Evolutionary conservation across 2,329 filamentous ascomycete species (phyloP), one percentile per base, ranked within the genome.

Genomic region (Podosphaera xanthii): DNA sequence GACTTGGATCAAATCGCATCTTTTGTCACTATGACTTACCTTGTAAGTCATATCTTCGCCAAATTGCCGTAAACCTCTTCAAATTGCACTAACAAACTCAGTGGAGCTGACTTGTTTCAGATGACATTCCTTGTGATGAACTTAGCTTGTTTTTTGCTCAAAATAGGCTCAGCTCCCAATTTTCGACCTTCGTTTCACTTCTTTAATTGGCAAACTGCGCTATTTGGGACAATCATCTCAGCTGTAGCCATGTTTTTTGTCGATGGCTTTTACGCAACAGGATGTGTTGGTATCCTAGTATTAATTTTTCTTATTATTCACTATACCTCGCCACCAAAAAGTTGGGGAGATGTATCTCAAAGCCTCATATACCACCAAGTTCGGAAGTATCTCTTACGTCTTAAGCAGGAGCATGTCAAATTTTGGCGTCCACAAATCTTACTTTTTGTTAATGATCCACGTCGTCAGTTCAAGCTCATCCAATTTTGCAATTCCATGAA

Each of bases 51-150:
- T 22, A 22, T 22, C 22, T 22, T 22, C 22, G 22, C 22, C 22
- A 22, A 22, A 22, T 22, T 22, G 22, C 22, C 22, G 22, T 22
- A 53, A 30, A 3, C 12, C 49, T 53, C 3, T 10, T 3, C 12
- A 3, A 1, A 46, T 3, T 3, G 42, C 12, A 12, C 12, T 46
- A 3, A 22, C 12, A 3, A 12, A 46, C 22, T 10, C 22, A 46
- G 22, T 14, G 4, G 22, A 30, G 33, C 60, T 63, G 54, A 61
- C 34, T 35, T 7, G 38, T 10, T 7, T 12, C 67, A 80, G 76
- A 91, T 94, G 84, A 94, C 88, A 0, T 94, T 94, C 67, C 79
- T 94, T 57, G 86, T 91, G 48, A 92, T 87, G 71, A 94, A 94
- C 63, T 71, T 94, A 7, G 88, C 88, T 5, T 94, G 87, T 64